A percentile compares a stretch with the other conserved stretches of the same genome.
These are phyloP conservation scores for Plectranthus barbatus DNA, from an alignment of 257 asterid genomes.

Conservation along the genomic window DNA sequence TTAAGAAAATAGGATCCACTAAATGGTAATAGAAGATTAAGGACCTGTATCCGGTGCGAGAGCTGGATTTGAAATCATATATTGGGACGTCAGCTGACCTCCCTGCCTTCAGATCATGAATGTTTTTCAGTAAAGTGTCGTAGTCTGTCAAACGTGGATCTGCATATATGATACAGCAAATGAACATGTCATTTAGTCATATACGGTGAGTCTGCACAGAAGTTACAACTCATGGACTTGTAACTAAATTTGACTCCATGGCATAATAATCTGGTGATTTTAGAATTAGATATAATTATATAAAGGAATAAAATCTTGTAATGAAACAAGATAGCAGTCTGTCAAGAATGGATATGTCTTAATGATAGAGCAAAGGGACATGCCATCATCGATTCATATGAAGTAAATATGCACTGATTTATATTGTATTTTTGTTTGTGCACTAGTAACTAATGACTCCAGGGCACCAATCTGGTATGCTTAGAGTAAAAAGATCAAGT, in stretches of 20 bases:
- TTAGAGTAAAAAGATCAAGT: background rate
- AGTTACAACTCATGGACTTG: background rate
- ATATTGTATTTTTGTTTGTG: background rate
- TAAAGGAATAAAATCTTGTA: background rate
- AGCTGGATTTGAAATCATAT: constrained; percentile 95
- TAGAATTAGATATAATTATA: no score
- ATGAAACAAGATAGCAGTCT: constrained; percentile 31
- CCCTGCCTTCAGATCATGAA: constrained; percentile 79
- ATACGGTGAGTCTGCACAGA: background rate
- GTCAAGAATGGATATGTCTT: constrained; percentile 84
- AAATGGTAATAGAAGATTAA: background rate
- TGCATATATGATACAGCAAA: constrained; percentile 27
- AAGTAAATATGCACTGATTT: background rate
- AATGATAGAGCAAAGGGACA: constrained; percentile 13
- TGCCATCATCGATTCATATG: constrained; percentile 6
- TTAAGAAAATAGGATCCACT: background rate
- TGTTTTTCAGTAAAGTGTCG: constrained; percentile 75
- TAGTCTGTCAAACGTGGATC: constrained; percentile 99
- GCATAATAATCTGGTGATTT: no score
- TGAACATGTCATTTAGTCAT: constrained; percentile 9
- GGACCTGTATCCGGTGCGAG: constrained; percentile 91
- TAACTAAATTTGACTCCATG: no score
- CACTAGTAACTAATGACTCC: background rate
- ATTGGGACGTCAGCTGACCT: constrained; percentile 74
- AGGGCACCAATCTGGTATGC: background rate